A percentile compares a stretch with the other conserved stretches of the same genome.
Conservation (phyloP, 1,139 yeast species). For the Suhomyces panamericanus region DNA sequence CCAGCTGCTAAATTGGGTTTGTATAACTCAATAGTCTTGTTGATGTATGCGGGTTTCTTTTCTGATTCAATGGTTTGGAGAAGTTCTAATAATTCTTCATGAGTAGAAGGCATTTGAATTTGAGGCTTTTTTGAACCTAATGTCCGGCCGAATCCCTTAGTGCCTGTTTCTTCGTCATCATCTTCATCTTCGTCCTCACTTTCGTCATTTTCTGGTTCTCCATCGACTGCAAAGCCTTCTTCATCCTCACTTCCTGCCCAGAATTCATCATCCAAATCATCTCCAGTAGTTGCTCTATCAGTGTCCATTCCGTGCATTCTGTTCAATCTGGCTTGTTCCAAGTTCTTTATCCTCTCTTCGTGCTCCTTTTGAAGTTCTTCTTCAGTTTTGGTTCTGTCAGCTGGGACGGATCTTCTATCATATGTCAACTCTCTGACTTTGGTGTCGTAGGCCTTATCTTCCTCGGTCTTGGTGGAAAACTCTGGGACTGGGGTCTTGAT, state of each 20-base stretch:
- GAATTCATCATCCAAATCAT: constrained; percentile 64
- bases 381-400: constrained; percentile 91
- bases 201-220: constrained; percentile 22
- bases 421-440: constrained; percentile 76
- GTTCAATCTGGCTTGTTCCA: constrained; percentile 73
- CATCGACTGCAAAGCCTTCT: constrained; percentile 32
- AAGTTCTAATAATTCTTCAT: constrained; percentile 47
- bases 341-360: constrained; percentile 61
- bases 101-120: constrained; percentile 56
- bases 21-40: constrained; percentile 57
- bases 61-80: constrained; percentile 38
- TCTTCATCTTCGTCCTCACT: constrained; percentile 11
- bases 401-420: constrained; percentile 91
- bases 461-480: constrained; percentile 36
- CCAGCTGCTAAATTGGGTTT: constrained; percentile 82
- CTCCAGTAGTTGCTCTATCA: constrained; percentile 59
- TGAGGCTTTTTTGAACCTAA: constrained; percentile 14
- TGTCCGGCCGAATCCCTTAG: constrained; percentile 13
- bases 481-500: constrained; percentile 19
- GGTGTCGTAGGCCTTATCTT: constrained; percentile 67
- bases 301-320: constrained; percentile 79
- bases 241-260: constrained; percentile 57
- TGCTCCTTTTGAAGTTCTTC: constrained; percentile 78
- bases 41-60: constrained; percentile 51
- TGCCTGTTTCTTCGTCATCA: constrained; percentile 1